Evolutionary conservation across 108 stramenopile species (phyloP), one percentile per base, ranked within the genome.

Genomic region (Cyclotella cryptica): DNA sequence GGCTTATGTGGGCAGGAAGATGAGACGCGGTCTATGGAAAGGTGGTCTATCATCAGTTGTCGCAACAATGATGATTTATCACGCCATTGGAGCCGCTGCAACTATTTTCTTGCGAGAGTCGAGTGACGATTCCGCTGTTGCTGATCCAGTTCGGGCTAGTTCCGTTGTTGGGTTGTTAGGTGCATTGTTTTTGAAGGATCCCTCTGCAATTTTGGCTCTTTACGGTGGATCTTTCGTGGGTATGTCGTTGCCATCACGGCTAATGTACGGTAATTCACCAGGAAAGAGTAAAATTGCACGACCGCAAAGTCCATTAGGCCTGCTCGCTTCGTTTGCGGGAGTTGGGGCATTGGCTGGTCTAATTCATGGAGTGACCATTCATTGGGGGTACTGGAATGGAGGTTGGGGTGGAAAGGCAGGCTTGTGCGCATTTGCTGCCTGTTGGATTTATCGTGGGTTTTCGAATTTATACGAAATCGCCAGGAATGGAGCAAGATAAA

Each of bases 391-490:
- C 71, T 90, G 89, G 89, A 78, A 78, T 51, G 85, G 82, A 43
- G 85, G 83, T 28, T 90, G 89, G 89, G 89, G 89, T 19, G 89
- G 89, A 29, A 90, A 90, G 59, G 88, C 88, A 28, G 89, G 89
- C n/a, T 42, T 83, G 27, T 90, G 89, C 68, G 84, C 83, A 12
- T 88, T 88, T 61, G 78, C 87, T 9, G 89, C 84, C 1, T 83
- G 81, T 62, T 83, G 81, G 81, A 52, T 62, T 14, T 83, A 83
- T 73, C 75, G 81, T 8, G 81, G 81, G 30, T 58, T 83, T 30
- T 75, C 66, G 17, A 83, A 77, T 72, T 44, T 75, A 6, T 19
- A 71, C 30, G 75, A 83, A 13, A 40, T 69, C 51, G 51, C 59
- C 19, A 66, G 55, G 58, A 75, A 62, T 51, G 77, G 73, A 78